phyloP scores from a whole-genome alignment of 1,139 yeast species.

The Nakaseomyces nivariensis region DNA sequence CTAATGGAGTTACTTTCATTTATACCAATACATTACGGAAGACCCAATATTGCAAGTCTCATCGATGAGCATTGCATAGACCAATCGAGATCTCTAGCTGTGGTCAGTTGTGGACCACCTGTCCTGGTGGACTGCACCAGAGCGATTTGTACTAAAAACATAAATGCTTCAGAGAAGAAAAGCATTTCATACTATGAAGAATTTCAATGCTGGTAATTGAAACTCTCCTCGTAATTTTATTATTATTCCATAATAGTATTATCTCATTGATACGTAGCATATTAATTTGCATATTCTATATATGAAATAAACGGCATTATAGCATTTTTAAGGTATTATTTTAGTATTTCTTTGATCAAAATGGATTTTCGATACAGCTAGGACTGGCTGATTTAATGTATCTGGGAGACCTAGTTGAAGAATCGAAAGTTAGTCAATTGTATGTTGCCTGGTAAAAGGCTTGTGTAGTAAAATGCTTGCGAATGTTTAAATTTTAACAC shows the following conservation, averaged over 20 bases:
- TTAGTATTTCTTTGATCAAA: too few relatives aligned
- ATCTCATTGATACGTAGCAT: neutral
- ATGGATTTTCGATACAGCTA: too few relatives aligned
- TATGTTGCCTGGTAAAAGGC: too few relatives aligned
- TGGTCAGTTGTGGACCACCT: slow-evolving; percentile 45
- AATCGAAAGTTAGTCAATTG: too few relatives aligned
- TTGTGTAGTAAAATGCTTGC: too few relatives aligned
- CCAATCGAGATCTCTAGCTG: slow-evolving; percentile 30
- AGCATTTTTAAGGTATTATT: too few relatives aligned
- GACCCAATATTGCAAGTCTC: slow-evolving; percentile 37
- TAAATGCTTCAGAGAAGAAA: slow-evolving; percentile 9
- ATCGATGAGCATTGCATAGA: slow-evolving; percentile 22
- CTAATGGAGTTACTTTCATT: neutral
- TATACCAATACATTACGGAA: slow-evolving; percentile 30
- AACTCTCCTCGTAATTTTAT: neutral
- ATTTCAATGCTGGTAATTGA: slow-evolving; percentile 21
- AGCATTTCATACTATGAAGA: slow-evolving; percentile 21
- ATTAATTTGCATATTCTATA: neutral
- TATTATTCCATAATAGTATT: too few relatives aligned
- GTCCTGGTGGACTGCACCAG: slow-evolving; percentile 44
- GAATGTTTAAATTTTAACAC: too few relatives aligned
- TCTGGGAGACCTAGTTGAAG: too few relatives aligned
- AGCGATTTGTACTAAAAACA: slow-evolving; percentile 27
- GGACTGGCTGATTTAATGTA: too few relatives aligned
- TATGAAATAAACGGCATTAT: too few relatives aligned